phyloP scores from a whole-genome alignment of 2,329 filamentous ascomycete species.

The Diaporthe eres region DNA sequence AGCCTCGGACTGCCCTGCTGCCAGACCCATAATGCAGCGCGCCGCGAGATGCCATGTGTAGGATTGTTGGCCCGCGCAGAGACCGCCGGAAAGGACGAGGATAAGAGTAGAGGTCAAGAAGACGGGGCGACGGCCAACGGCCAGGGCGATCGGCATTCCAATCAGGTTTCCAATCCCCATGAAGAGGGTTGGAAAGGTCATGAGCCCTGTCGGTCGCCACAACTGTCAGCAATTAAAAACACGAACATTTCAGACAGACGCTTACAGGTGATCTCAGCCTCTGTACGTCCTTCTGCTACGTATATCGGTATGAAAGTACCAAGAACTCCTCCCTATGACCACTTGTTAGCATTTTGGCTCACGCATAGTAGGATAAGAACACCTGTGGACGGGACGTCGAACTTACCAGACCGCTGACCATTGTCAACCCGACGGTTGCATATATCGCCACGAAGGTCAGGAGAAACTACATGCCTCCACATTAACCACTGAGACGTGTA shows the following conservation, averaged over 20 bases:
- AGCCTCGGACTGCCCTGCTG: constrained; percentile 53
- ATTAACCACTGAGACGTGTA: neutral
- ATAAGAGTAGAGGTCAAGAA: constrained; percentile 2
- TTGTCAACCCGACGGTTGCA: constrained; percentile 7
- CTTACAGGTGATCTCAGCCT: constrained; percentile 14
- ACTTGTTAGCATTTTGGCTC: neutral
- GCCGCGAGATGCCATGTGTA: constrained; percentile 16
- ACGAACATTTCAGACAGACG: neutral
- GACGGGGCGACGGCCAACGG: neutral
- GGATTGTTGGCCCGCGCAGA: constrained; percentile 1
- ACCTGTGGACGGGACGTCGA: neutral
- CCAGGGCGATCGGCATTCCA: constrained; percentile 1
- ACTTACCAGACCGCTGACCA: constrained; percentile 17
- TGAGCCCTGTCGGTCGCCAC: neutral
- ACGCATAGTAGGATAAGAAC: neutral
- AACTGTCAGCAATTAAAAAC: neutral
- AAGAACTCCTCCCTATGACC: neutral
- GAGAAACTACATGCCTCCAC: neutral
- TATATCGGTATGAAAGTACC: constrained; percentile 19
- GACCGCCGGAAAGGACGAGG: constrained; percentile 2
- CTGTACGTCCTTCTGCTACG: neutral
- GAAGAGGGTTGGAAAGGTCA: constrained; percentile 20
- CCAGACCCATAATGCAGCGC: neutral
- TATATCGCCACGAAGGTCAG: constrained; percentile 6
- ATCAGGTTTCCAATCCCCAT: constrained; percentile 17